Percentiles rank a stretch among this genome's conserved stretches.
Conservation (phyloP, 495 filamentous ascomycete genomes). For the Neurospora tetrasperma region DNA sequence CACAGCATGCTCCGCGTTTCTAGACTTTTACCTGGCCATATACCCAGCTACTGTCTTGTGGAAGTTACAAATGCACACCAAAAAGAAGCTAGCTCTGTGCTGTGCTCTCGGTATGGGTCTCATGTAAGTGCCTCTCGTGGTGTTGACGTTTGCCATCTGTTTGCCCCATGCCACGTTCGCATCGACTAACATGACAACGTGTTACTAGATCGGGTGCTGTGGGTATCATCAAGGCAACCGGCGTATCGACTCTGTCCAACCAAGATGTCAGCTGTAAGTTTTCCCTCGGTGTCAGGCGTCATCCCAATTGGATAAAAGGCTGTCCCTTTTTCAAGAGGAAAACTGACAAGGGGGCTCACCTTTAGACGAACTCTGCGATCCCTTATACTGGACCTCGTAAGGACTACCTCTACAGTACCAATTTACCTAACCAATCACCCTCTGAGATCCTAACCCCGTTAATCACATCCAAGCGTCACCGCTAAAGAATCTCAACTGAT, state of each 20-base stretch:
- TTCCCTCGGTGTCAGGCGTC: background rate
- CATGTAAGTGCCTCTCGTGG: constrained; percentile 5
- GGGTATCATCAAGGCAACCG: background rate
- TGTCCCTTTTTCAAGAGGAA: background rate
- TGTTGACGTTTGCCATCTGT: background rate
- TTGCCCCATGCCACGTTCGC: background rate
- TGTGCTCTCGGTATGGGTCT: constrained; percentile 18
- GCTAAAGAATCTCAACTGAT: too few relatives aligned
- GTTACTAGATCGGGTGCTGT: background rate
- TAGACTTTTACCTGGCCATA: constrained; percentile 21
- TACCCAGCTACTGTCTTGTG: constrained; percentile 12
- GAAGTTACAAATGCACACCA: constrained; percentile 11
- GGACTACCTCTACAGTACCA: background rate
- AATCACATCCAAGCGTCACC: too few relatives aligned
- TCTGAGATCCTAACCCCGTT: background rate
- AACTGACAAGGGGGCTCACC: background rate
- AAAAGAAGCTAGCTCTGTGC: constrained; percentile 19
- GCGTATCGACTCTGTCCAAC: background rate
- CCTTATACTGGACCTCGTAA: background rate
- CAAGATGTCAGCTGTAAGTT: background rate
- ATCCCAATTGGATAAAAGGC: background rate
- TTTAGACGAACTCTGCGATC: background rate
- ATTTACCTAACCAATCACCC: too few relatives aligned
- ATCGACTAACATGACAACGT: background rate
- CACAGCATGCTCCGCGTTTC: constrained; percentile 6